Evolutionary conservation across 345 rosid genomes (phyloP).

Genomic region (Brassica nigra): DNA sequence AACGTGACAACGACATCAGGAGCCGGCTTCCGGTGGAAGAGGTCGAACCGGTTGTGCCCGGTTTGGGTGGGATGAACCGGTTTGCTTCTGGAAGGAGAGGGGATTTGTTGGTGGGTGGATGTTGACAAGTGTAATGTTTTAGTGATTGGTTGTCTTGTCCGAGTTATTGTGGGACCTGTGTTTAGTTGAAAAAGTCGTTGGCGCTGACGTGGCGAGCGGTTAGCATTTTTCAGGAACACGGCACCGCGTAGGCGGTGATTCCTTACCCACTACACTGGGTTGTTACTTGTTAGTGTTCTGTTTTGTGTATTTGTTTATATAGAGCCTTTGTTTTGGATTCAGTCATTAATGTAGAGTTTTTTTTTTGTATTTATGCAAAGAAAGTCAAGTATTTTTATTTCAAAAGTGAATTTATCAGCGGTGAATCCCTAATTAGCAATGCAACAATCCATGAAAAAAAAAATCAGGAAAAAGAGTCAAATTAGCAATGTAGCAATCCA

Average conservation of each 20-base stretch:
- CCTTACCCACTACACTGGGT: slow-evolving; percentile 2
- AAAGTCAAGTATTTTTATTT: background rate
- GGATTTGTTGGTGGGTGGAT: slow-evolving; percentile 47
- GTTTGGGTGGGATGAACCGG: slow-evolving; percentile 62
- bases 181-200: slow-evolving; percentile 33
- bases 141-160: slow-evolving; percentile 31
- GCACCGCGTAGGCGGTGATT: slow-evolving; percentile 11
- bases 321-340: background rate
- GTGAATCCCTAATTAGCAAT: background rate
- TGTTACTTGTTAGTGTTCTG: background rate
- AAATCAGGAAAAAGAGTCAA: background rate
- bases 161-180: slow-evolving; percentile 17
- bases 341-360: no score
- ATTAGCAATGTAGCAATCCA: background rate
- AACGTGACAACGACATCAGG: background rate
- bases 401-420: background rate
- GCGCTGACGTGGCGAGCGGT: slow-evolving; percentile 44
- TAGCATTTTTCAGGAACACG: slow-evolving; percentile 22
- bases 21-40: slow-evolving; percentile 57
- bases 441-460: no score
- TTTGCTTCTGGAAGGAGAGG: slow-evolving; percentile 66
- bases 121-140: slow-evolving; percentile 25
- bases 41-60: slow-evolving; percentile 39
- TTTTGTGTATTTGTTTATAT: background rate
- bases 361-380: no score